Conservation (phyloP, 805 yeast species). For the Nakazawaea holstii region DNA sequence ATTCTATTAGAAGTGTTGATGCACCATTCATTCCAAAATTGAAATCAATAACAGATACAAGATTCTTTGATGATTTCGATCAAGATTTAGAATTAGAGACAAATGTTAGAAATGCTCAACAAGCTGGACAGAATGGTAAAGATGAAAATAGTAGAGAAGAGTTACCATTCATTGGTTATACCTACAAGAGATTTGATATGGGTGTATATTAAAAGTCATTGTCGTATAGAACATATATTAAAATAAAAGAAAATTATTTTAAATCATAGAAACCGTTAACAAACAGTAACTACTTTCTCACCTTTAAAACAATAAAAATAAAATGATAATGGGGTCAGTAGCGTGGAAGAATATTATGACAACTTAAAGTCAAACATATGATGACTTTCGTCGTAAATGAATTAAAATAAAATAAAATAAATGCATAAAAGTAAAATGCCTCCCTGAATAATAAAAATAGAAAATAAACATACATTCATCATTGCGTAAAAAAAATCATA, state of each 20-base stretch:
- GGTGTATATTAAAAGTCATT: constrained; percentile 8
- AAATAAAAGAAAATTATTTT: too few species aligned
- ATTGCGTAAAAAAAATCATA: not conserved
- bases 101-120: constrained; percentile 5
- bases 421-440: not conserved
- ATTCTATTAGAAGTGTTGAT: constrained; percentile 75
- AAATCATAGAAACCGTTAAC: not conserved
- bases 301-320: too few species aligned
- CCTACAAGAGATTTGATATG: constrained; percentile 83
- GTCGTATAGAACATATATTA: not conserved
- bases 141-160: constrained; percentile 68
- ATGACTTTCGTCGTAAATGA: too few species aligned
- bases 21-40: constrained; percentile 94
- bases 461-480: not conserved
- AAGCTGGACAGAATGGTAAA: not conserved
- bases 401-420: too few species aligned
- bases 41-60: constrained; percentile 88
- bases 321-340: too few species aligned
- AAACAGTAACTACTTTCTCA: not conserved
- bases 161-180: constrained; percentile 95
- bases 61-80: constrained; percentile 57
- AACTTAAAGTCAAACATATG: too few species aligned
- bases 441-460: not conserved
- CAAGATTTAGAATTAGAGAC: constrained; percentile 10
- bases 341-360: too few species aligned